These are phyloP conservation scores for Mycena kentingensis DNA, from an alignment of 768 basidiomycete species.

Conservation along the genomic window DNA sequence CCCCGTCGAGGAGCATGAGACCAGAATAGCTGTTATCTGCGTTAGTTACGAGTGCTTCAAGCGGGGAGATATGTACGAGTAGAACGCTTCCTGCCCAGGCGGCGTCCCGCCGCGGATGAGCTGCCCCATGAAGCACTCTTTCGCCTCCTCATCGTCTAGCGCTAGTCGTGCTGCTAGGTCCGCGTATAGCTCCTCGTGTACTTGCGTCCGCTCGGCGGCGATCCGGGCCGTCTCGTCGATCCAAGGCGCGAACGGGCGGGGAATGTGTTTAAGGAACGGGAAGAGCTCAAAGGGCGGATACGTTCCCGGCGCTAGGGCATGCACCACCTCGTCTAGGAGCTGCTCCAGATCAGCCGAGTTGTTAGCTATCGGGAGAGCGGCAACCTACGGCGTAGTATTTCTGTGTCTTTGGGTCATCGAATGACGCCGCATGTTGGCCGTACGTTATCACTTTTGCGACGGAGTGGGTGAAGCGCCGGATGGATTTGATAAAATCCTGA, in stretches of 20 bases:
- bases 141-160: too few relatives aligned
- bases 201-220: neutral
- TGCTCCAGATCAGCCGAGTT: neutral
- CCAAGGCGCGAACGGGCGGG: conserved; percentile 25
- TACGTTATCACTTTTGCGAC: conserved; percentile 6
- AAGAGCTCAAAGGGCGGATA: conserved; percentile 26
- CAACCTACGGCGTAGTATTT: neutral
- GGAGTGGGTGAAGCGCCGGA: conserved; percentile 24
- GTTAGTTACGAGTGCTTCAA: too few relatives aligned
- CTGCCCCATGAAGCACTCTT: too few relatives aligned
- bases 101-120: too few relatives aligned
- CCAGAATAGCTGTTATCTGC: neutral
- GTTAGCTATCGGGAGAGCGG: neutral
- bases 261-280: conserved; percentile 23
- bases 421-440: conserved; percentile 1
- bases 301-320: conserved; percentile 21
- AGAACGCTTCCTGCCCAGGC: conserved; percentile 1
- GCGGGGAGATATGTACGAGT: neutral
- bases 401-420: neutral
- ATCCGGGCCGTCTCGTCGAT: conserved; percentile 4
- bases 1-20: conserved; percentile 18
- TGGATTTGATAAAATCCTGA: conserved; percentile 18
- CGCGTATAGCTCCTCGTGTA: neutral
- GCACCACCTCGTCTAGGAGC: conserved; percentile 4
- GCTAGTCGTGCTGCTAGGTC: too few relatives aligned